Base-by-base conservation (phyloP, 768 basidiomycete genomes). In the Paxillus ammoniavirescens region DNA sequence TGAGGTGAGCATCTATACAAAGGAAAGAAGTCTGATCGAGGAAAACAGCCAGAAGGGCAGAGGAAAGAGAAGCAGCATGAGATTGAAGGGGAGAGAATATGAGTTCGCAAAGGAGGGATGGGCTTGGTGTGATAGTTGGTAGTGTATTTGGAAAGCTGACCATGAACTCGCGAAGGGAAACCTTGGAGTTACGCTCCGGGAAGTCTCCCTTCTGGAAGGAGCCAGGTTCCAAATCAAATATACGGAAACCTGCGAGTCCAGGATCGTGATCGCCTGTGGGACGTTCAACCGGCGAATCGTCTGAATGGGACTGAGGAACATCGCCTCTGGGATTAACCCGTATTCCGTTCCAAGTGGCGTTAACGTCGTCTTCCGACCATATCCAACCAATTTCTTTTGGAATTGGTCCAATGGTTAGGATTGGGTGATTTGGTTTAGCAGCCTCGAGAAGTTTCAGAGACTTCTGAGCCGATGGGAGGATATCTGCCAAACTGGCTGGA, bases 161-260 rank as follows among this genome's bases (percentile, higher is more conserved):
- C 48, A 90, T 73, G 63, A 91, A 86, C 4, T 62, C 57, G 30
- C 71, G 67, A 9, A 89, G 70, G 18, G 65, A 47, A 6, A 61
- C 38, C 30, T 60, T 59, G 37, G 60, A 47, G 52, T 56, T 42
- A 43, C 30, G 35, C 26, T 67, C 64, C 1, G 63, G 61, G 26
- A 58, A 56, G 40, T 61, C 63, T 31, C 53, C 50, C 38, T 62
- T 58, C 26, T 70, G 59, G 9, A 71, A 60, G 3, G 71, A 42
- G 2, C 84, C 85, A 18, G 91, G 90, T 55, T 87, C 85, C 36
- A 85, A 69, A 59, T 89, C 86, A 55, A 87, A 92, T 5, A 83
- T 52, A 10, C 61, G 65, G 64, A 91, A 84, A 4, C 71, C 71
- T 7, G 66, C 59, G 13, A 87, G 64, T 38, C 71, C 74, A 1